A percentile compares a stretch with the other conserved stretches of the same genome.
Evolutionary conservation across 768 basidiomycete species (phyloP).

Genomic region (Erythrobasidium yunnanense): DNA sequence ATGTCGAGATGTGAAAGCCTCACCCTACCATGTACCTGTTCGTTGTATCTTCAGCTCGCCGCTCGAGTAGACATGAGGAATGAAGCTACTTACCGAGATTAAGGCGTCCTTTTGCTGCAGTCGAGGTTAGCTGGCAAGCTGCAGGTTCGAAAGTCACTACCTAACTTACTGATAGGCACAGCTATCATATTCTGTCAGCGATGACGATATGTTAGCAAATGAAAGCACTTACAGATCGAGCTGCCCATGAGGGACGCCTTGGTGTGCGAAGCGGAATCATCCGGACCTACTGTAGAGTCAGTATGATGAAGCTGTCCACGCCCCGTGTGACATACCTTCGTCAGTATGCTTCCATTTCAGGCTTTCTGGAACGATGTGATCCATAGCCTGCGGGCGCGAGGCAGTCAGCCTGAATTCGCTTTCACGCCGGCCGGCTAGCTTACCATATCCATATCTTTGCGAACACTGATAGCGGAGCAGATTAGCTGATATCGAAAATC

Average conservation of each 20-base stretch:
- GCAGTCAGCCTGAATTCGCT: background rate
- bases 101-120: constrained; percentile 16
- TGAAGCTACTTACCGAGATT: constrained; percentile 9
- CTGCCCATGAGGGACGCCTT: constrained; percentile 77
- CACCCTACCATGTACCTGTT: constrained; percentile 19
- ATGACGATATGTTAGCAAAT: background rate
- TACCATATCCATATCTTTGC: constrained; percentile 26
- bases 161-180: constrained; percentile 17
- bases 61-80: background rate
- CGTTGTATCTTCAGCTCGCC: background rate
- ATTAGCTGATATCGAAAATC: background rate
- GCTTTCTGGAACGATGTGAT: constrained; percentile 27
- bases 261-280: constrained; percentile 68
- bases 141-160: background rate
- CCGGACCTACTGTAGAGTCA: constrained; percentile 31
- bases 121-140: background rate
- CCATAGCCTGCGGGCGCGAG: background rate
- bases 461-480: background rate
- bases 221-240: constrained; percentile 46
- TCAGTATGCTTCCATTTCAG: constrained; percentile 29
- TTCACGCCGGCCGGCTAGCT: background rate
- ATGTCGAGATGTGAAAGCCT: background rate
- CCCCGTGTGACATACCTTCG: constrained; percentile 15
- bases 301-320: background rate
- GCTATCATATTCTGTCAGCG: background rate